A percentile compares a stretch with the other conserved stretches of the same genome.
Evolutionary conservation across 148 eudicot genomes (phyloP).

Genomic region (Rhododendron vialii): DNA sequence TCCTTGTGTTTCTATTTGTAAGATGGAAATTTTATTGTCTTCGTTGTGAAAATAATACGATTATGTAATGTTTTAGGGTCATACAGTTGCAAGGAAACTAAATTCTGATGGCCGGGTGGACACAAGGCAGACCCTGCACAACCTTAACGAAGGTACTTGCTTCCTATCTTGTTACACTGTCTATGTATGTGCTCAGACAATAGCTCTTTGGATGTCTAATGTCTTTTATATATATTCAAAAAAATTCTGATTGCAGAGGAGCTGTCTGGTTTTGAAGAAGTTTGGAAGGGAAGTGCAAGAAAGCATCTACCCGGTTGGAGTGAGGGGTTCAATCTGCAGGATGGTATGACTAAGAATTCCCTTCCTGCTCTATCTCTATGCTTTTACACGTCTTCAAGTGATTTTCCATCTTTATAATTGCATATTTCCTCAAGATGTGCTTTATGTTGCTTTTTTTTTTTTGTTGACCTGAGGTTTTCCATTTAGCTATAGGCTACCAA

Average conservation of each 20-base stretch:
- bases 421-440: neutral
- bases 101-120: conserved; percentile 84
- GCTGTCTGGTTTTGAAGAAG: conserved; percentile 69
- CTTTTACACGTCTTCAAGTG: neutral
- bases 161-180: neutral
- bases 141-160: conserved; percentile 64
- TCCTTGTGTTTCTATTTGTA: neutral
- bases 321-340: conserved; percentile 37
- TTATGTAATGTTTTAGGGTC: conserved; percentile 51
- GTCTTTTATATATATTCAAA: neutral
- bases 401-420: neutral
- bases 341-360: conserved; percentile 14
- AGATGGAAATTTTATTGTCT: neutral
- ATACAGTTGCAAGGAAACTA: conserved; percentile 72
- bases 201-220: neutral
- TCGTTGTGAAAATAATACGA: neutral
- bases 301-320: conserved; percentile 57
- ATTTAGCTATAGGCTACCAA: neutral
- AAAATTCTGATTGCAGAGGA: conserved; percentile 45
- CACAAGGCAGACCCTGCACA: conserved; percentile 74
- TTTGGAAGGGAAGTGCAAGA: conserved; percentile 79
- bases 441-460: neutral
- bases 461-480: neutral
- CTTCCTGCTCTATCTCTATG: neutral
- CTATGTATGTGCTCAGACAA: neutral